Conservation (phyloP, 2,329 filamentous ascomycete species). For the Penicillium capsulatum region DNA sequence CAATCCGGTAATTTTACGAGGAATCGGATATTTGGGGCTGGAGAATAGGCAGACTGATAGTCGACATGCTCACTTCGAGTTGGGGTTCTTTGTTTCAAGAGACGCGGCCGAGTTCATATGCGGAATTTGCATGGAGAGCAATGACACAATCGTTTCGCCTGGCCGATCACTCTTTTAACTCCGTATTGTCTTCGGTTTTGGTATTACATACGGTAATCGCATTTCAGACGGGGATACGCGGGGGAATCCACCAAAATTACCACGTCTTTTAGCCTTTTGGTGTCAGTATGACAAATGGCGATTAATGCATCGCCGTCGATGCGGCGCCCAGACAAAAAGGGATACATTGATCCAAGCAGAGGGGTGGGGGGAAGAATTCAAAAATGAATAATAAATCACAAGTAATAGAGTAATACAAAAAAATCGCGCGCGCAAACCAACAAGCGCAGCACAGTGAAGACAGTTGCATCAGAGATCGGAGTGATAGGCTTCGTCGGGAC, state of each 20-base stretch:
- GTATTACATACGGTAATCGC: not conserved
- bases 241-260: slow-evolving; percentile 8
- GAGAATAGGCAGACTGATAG: no score
- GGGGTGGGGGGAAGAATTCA: not conserved
- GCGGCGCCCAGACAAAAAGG: no score
- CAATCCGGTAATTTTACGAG: no score
- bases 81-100: slow-evolving; percentile 15
- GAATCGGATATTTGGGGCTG: not conserved
- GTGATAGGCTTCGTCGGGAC: no score
- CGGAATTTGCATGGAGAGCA: slow-evolving; percentile 8
- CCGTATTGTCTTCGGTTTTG: not conserved
- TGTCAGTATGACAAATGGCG: no score
- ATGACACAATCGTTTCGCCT: slow-evolving; percentile 16
- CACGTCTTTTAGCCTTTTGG: no score
- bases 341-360: not conserved
- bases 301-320: no score
- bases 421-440: not conserved
- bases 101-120: no score
- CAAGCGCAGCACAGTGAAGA: not conserved
- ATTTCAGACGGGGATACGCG: slow-evolving; percentile 3
- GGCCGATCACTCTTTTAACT: slow-evolving; percentile 11
- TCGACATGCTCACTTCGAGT: no score
- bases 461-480: no score
- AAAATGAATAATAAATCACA: no score
- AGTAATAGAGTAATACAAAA: no score